Conservation (phyloP, 2,329 filamentous ascomycete species). For the Passalora sequoiae region DNA sequence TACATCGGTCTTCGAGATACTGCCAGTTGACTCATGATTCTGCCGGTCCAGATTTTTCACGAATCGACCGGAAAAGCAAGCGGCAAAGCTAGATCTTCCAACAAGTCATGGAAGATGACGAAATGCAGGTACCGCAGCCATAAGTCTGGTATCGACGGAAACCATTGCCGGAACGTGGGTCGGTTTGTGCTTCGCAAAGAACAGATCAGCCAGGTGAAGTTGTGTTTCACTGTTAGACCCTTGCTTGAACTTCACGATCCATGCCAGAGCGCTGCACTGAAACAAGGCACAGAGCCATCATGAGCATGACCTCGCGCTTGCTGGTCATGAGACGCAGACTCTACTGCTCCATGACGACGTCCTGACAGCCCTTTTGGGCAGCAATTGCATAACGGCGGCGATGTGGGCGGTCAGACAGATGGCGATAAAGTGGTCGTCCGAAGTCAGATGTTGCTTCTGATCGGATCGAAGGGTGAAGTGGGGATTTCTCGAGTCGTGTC, state of each 20-base stretch:
- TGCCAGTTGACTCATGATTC: not conserved
- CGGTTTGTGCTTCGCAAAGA: not conserved
- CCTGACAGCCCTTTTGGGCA: not conserved
- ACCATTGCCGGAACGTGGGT: not conserved
- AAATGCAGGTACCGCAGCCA: not conserved
- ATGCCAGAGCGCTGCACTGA: not conserved
- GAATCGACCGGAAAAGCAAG: not conserved
- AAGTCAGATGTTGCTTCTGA: conserved; percentile 1
- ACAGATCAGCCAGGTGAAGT: not conserved
- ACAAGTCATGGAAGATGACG: not conserved
- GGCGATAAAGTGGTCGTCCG: not conserved
- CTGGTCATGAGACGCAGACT: not conserved
- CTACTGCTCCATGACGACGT: conserved; percentile 2
- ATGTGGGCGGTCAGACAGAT: conserved; percentile 5
- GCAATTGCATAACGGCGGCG: not conserved
- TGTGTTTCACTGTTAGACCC: not conserved
- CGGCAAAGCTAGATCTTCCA: too few species aligned
- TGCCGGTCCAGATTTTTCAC: not conserved
- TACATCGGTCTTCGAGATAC: too few species aligned
- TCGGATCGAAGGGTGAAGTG: not conserved
- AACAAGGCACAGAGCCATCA: not conserved
- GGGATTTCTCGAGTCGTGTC: not conserved
- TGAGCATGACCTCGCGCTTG: not conserved
- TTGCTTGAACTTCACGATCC: not conserved
- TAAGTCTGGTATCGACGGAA: not conserved